These are phyloP conservation scores for Pecoramyces ruminantium DNA, from an alignment of 192 early-diverging fungal genomes.

Conservation along the genomic window DNA sequence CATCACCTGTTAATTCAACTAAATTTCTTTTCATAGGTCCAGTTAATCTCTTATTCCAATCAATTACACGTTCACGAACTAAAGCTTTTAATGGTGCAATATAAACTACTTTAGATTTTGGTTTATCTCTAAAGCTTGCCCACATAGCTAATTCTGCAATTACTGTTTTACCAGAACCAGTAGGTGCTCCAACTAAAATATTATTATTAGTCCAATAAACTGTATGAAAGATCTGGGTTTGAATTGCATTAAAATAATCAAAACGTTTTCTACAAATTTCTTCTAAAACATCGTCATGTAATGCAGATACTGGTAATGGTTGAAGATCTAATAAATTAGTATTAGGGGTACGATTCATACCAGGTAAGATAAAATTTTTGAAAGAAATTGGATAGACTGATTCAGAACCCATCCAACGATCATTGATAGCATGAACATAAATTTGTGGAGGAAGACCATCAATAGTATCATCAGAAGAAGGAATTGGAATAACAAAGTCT, in stretches of 20 bases:
- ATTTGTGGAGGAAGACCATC: constrained; percentile 84
- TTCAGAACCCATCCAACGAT: constrained; percentile 89
- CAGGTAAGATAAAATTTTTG: constrained; percentile 78
- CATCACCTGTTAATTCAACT: constrained; percentile 91
- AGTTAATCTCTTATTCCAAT: constrained; percentile 64
- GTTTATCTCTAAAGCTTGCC: constrained; percentile 65
- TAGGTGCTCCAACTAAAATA: constrained; percentile 83
- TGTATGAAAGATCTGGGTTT: constrained; percentile 98
- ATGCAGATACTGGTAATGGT: constrained; percentile 73
- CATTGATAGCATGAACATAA: constrained; percentile 81
- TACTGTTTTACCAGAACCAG: constrained; percentile 95
- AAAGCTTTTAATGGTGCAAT: constrained; percentile 96
- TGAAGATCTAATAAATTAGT: constrained; percentile 85
- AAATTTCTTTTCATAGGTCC: constrained; percentile 58
- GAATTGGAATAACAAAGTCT: constrained; percentile 77
- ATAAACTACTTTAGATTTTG: constrained; percentile 77
- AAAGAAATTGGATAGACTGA: constrained; percentile 73
- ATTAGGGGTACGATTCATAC: constrained; percentile 55
- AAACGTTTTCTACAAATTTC: constrained; percentile 70
- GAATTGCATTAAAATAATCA: constrained; percentile 94
- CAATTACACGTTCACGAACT: constrained; percentile 81
- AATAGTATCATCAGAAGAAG: constrained; percentile 17
- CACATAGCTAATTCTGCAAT: constrained; percentile 93
- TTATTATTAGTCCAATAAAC: constrained; percentile 74
- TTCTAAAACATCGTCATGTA: constrained; percentile 68